Base-by-base conservation (phyloP, 225 moss, liverwort and hornwort species). In the Sphagnum tenellum region DNA sequence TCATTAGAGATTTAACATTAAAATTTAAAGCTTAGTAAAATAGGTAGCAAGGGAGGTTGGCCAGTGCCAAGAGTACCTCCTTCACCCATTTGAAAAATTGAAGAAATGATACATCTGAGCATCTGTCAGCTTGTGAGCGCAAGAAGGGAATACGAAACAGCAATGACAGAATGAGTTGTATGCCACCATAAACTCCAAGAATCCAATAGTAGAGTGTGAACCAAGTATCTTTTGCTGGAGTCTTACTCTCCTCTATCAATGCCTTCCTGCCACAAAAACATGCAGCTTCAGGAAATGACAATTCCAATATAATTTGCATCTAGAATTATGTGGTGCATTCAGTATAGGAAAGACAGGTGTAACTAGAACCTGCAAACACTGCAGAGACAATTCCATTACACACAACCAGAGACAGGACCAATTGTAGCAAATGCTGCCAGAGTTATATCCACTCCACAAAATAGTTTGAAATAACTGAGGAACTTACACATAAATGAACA, bases 401-500 rank as follows among this genome's bases (percentile, higher is more conserved):
- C 1, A 1, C 29, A 29, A 29, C 29, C 29, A 29, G 29, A 29
- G 29, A 29, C 29, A 29, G 1, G 29, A 29, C 29, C 29, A 29
- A 29, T 29, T 29, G 29, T 1, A 0, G 29, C 29, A 29, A 29
- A 0, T 29, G 29, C 29, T 29, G 29, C 29, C 29, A 29, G 29
- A 29, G 29, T 1, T 29, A 29, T 29, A 29, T 29, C 29, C 29
- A 29, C 29, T 29, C 29, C 29, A 29, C 29, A 29, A 29, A 29
- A 29, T 29, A 29, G 29, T 29, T 29, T 29, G 29, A 29, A 29
- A 29, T 29, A 29, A 29, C 29, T 0, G 29, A 29, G 1, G 57
- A 59, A 81, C 96, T 93, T 69, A 98, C 98, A 81, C 67, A 67
- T 82, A 98, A 44, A 98, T 79, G 56, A 85, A 82, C 46, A 84